Evolutionary conservation across 2,329 filamentous ascomycete genomes (phyloP).

Genomic region (Teratosphaeria pseudoeucalypti): DNA sequence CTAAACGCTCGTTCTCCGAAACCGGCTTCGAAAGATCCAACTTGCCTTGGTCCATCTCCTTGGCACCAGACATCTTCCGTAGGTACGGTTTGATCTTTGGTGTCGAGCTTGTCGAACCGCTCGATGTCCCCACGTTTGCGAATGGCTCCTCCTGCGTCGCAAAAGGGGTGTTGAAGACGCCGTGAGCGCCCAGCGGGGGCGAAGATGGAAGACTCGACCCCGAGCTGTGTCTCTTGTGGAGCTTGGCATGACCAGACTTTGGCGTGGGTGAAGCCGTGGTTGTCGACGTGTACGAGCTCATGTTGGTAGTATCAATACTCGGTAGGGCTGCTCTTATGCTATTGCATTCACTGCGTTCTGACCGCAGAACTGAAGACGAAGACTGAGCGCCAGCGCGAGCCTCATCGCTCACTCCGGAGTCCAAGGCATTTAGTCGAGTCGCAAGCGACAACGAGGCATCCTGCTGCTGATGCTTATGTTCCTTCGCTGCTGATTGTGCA

Average conservation of each 20-base stretch:
- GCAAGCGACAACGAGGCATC: not conserved
- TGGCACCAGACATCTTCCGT: constrained; percentile 42
- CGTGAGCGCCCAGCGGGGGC: constrained; percentile 11
- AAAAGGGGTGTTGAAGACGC: constrained; percentile 20
- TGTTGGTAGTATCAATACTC: constrained; percentile 7
- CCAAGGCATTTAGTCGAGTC: constrained; percentile 1
- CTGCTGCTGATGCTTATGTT: not conserved
- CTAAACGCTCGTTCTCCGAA: constrained; percentile 42
- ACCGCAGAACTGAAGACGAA: not conserved
- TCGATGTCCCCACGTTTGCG: constrained; percentile 5
- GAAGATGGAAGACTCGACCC: constrained; percentile 16
- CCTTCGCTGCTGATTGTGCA: constrained; percentile 1
- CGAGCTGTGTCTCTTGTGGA: constrained; percentile 24
- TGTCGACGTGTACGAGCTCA: constrained; percentile 7
- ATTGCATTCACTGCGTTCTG: not conserved
- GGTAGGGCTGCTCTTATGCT: not conserved
- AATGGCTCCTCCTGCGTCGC: constrained; percentile 21
- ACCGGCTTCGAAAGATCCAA: constrained; percentile 47
- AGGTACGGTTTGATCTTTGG: constrained; percentile 46
- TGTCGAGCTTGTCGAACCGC: constrained; percentile 10
- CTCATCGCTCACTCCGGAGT: constrained; percentile 7
- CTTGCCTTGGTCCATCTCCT: constrained; percentile 30
- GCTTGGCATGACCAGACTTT: constrained; percentile 15
- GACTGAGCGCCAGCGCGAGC: not conserved
- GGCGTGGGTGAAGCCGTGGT: constrained; percentile 5